These are phyloP conservation scores for Globisporangium uncinulatum DNA, from an alignment of 352 stramenopile genomes.

Conservation along the genomic window DNA sequence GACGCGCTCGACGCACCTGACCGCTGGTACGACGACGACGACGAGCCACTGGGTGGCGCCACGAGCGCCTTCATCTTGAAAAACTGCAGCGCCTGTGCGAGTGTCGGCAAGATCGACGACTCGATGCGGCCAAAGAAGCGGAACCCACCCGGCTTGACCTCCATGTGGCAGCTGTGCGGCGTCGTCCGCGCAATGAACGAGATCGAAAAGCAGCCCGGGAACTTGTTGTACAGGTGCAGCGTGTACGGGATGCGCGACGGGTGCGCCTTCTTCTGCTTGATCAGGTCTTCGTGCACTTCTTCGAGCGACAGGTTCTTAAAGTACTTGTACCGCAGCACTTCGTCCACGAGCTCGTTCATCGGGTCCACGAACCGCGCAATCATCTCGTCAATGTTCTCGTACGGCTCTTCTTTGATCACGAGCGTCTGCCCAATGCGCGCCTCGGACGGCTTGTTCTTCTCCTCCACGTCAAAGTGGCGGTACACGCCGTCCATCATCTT, in stretches of 20 bases:
- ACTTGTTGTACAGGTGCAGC: slow-evolving; percentile 82
- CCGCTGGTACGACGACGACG: slow-evolving; percentile 20
- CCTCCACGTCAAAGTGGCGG: slow-evolving; percentile 83
- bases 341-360: slow-evolving; percentile 86
- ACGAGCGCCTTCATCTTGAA: slow-evolving; percentile 88
- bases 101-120: slow-evolving; percentile 73
- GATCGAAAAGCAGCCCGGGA: slow-evolving; percentile 87
- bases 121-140: slow-evolving; percentile 86
- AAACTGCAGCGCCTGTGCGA: slow-evolving; percentile 80
- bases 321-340: slow-evolving; percentile 86
- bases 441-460: slow-evolving; percentile 85
- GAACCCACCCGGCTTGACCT: slow-evolving; percentile 80
- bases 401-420: slow-evolving; percentile 84
- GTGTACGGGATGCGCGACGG: slow-evolving; percentile 80
- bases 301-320: slow-evolving; percentile 66
- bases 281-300: slow-evolving; percentile 79
- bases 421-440: slow-evolving; percentile 73
- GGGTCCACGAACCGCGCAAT: slow-evolving; percentile 85
- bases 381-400: slow-evolving; percentile 86
- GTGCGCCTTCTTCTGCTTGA: slow-evolving; percentile 87
- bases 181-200: slow-evolving; percentile 83
- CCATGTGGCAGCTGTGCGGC: slow-evolving; percentile 82
- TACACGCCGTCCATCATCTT: slow-evolving; percentile 87
- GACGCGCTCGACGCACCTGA: slow-evolving; percentile 14
- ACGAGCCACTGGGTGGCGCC: slow-evolving; percentile 26